Percentiles rank a stretch among this genome's conserved stretches.
These are phyloP conservation scores for Paraglomus occultum DNA, from an alignment of 192 early-diverging fungal species.

Conservation along the genomic window DNA sequence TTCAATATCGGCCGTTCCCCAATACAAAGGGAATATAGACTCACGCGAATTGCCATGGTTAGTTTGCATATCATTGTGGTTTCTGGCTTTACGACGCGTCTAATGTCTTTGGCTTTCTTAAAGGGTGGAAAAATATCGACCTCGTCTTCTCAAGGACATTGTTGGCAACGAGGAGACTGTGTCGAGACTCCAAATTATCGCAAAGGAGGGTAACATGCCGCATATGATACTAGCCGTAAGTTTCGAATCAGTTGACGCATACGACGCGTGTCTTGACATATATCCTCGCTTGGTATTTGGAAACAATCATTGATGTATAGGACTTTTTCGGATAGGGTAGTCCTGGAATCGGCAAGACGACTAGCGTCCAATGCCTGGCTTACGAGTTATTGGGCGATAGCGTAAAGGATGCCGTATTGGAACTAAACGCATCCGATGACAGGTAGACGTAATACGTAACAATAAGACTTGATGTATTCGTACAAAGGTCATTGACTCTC, in stretches of 20 bases:
- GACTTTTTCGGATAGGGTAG: slow-evolving; percentile 55
- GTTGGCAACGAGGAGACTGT: slow-evolving; percentile 96
- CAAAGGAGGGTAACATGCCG: slow-evolving; percentile 90
- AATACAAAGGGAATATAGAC: slow-evolving; percentile 50
- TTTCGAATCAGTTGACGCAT: not conserved
- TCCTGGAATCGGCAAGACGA: slow-evolving; percentile 98
- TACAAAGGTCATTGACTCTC: not conserved
- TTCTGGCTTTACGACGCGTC: not conserved
- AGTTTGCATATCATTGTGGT: not conserved
- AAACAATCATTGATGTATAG: not conserved
- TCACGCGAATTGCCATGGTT: slow-evolving; percentile 56
- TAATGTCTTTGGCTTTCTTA: not conserved
- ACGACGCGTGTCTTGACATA: not conserved
- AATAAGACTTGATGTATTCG: not conserved
- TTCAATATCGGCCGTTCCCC: not conserved
- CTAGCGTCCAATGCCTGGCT: slow-evolving; percentile 90
- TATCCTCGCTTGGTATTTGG: not conserved
- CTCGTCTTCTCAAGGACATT: slow-evolving; percentile 79
- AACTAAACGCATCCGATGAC: slow-evolving; percentile 99
- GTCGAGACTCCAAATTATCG: slow-evolving; percentile 78
- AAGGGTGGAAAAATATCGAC: slow-evolving; percentile 96
- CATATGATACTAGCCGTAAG: slow-evolving; percentile 88
- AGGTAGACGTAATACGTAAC: slow-evolving; percentile 48
- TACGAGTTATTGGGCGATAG: slow-evolving; percentile 79
- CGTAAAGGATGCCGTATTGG: slow-evolving; percentile 92